Conservation (phyloP, 2,329 filamentous ascomycete species). For the Cylindrodendrum hubeiense region DNA sequence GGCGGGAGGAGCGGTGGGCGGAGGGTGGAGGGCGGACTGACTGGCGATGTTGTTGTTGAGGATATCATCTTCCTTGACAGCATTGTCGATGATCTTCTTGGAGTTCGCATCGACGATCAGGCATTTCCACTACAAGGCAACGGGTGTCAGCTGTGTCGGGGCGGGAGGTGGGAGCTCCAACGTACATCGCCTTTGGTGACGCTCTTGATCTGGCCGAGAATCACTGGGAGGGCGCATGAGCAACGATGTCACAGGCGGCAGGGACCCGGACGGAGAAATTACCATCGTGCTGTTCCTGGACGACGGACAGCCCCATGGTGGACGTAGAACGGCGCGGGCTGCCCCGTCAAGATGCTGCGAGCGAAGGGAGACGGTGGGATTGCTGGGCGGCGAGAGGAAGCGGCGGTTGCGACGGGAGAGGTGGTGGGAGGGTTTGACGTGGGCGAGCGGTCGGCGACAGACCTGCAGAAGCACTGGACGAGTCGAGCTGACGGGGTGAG, state of each 20-base stretch:
- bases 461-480: not conserved
- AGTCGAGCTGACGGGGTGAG: not conserved
- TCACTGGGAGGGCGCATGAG: conserved; percentile 45
- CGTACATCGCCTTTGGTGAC: conserved; percentile 86
- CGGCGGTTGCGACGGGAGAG: conserved; percentile 15
- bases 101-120: conserved; percentile 88
- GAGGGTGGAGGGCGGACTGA: conserved; percentile 61
- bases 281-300: conserved; percentile 80
- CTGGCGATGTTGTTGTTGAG: conserved; percentile 97
- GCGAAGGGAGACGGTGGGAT: conserved; percentile 19
- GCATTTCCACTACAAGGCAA: conserved; percentile 85
- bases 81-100: conserved; percentile 89
- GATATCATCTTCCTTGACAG: conserved; percentile 94
- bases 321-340: conserved; percentile 46
- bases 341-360: conserved; percentile 40
- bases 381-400: conserved; percentile 9
- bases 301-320: conserved; percentile 86
- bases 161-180: conserved; percentile 7
- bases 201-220: conserved; percentile 70
- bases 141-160: conserved; percentile 22
- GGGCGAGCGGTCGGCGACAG: not conserved
- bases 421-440: not conserved
- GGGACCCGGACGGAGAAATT: not conserved
- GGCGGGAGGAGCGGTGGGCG: conserved; percentile 22
- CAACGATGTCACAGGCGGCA: not conserved